These are phyloP conservation scores for Seminavis robusta DNA, from an alignment of 108 stramenopile genomes.

Conservation along the genomic window DNA sequence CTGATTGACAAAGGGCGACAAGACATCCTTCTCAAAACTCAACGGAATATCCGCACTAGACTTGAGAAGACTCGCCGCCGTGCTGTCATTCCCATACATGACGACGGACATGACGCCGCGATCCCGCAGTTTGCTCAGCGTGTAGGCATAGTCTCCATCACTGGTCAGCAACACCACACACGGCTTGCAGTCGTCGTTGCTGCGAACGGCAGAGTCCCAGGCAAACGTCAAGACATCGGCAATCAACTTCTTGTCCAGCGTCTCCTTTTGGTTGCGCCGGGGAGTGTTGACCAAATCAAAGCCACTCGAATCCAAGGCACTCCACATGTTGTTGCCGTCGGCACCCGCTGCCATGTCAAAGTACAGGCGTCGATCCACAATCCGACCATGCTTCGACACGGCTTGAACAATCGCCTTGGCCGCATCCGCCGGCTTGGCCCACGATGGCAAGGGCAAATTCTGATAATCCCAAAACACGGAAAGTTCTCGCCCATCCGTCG, in stretches of 20 bases:
- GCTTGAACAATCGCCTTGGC: slow-evolving; percentile 2
- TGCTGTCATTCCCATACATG: neutral
- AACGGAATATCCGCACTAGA: neutral
- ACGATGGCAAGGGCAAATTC: slow-evolving; percentile 3
- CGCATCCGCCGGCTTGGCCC: slow-evolving; percentile 1
- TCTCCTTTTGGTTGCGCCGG: slow-evolving; percentile 8
- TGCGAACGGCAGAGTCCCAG: neutral
- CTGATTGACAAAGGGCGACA: no score
- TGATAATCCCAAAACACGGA: slow-evolving; percentile 18
- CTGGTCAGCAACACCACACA: slow-evolving; percentile 13
- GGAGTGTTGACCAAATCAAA: slow-evolving; percentile 10
- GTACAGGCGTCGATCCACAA: slow-evolving; percentile 10
- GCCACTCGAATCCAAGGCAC: slow-evolving; percentile 1
- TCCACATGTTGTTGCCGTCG: neutral
- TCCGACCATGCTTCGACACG: slow-evolving; percentile 9
- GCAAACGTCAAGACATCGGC: slow-evolving; percentile 11
- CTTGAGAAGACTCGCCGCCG: neutral
- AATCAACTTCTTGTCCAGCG: slow-evolving; percentile 21
- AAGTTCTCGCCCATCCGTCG: no score
- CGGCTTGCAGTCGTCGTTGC: neutral
- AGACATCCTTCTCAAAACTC: neutral
- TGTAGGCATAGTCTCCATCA: slow-evolving; percentile 17
- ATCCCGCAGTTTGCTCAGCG: slow-evolving; percentile 2
- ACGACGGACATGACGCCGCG: slow-evolving; percentile 3
- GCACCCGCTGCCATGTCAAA: neutral